Base-by-base conservation (phyloP, 352 stramenopile species). In the Globisporangium viniferum region DNA sequence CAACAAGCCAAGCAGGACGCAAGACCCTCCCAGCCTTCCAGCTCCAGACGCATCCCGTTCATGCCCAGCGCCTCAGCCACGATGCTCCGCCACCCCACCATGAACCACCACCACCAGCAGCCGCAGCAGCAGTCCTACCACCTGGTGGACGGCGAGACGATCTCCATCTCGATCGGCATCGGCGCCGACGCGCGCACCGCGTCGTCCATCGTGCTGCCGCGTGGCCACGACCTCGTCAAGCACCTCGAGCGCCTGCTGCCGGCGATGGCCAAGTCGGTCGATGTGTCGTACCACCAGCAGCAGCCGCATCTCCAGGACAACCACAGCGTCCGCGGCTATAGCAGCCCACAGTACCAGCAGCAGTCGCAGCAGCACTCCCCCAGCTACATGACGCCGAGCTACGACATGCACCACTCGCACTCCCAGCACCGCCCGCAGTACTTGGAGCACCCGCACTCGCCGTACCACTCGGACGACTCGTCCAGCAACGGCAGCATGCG, bases 151-250 rank as follows among this genome's bases (percentile, higher is more conserved):
- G 53, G 39, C 56, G 77, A 85, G 64, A 82, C 75, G 27, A 81
- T 87, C 72, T 79, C 77, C 49, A 84, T 84, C 71, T 84, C 79
- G 36, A 81, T 88, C 49, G 77, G 73, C 20, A 41, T 80, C 20
- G 79, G 75, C 41, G 29, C 18, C 31, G 58, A 69, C 53, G 69
- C 75, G 64, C 75, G 64, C 60, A 69, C 64, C 2, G 33, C 73
- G 36, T 79, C 77, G 1, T 85, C 75, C 36, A 84, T 88, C 61
- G 77, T 86, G 64, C 77, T 88, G 35, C 78, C 79, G 36, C 77
- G 77, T 53, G 71, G 66, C 36, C 79, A 88, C 67, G 73, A 84
- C 56, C 74, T 88, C 39, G 73, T 85, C 27, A 76, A 76, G 64
- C 77, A 85, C 67, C 62, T 88, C 36, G 75, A 88, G 71, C 69